These are phyloP conservation scores for Rasamsonia emersonii DNA, from an alignment of 2,329 filamentous ascomycete genomes.

Conservation along the genomic window DNA sequence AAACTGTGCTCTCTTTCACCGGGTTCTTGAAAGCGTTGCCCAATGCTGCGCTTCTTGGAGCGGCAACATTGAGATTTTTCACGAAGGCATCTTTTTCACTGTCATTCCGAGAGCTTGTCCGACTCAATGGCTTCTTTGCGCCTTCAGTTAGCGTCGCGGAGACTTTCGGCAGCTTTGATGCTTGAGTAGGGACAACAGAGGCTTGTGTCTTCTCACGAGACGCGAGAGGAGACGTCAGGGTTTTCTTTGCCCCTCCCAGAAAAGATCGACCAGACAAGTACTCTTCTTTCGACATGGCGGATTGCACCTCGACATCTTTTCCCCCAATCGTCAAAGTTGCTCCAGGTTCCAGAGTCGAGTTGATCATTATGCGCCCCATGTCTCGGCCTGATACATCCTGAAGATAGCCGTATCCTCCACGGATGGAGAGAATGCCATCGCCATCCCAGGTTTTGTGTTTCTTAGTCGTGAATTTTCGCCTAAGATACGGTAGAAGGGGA, in stretches of 20 bases:
- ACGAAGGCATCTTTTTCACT: slow-evolving; percentile 12
- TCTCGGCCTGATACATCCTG: slow-evolving; percentile 56
- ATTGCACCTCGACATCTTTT: slow-evolving; percentile 62
- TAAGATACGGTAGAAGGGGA: slow-evolving; percentile 15
- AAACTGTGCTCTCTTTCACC: slow-evolving; percentile 44
- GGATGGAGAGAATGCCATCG: slow-evolving; percentile 55
- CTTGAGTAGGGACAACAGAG: not conserved
- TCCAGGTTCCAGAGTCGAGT: slow-evolving; percentile 50
- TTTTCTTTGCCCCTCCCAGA: slow-evolving; percentile 17
- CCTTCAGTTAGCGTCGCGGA: no score
- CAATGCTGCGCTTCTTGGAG: slow-evolving; percentile 29
- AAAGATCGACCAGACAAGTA: slow-evolving; percentile 36
- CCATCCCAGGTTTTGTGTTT: slow-evolving; percentile 74
- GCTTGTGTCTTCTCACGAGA: slow-evolving; percentile 2
- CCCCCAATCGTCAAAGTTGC: slow-evolving; percentile 54
- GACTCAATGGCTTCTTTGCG: slow-evolving; percentile 11
- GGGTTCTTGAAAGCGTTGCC: slow-evolving; percentile 54
- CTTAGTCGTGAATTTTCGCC: slow-evolving; percentile 61
- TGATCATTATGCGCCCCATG: slow-evolving; percentile 50
- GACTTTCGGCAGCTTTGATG: not conserved
- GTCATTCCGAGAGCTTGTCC: not conserved
- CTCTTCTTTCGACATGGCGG: slow-evolving; percentile 51
- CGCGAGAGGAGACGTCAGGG: slow-evolving; percentile 11
- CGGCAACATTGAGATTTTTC: slow-evolving; percentile 30
- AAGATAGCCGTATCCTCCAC: slow-evolving; percentile 50